Conservation (phyloP, 2,329 filamentous ascomycete species). For the Aspergillus costaricaensis region DNA sequence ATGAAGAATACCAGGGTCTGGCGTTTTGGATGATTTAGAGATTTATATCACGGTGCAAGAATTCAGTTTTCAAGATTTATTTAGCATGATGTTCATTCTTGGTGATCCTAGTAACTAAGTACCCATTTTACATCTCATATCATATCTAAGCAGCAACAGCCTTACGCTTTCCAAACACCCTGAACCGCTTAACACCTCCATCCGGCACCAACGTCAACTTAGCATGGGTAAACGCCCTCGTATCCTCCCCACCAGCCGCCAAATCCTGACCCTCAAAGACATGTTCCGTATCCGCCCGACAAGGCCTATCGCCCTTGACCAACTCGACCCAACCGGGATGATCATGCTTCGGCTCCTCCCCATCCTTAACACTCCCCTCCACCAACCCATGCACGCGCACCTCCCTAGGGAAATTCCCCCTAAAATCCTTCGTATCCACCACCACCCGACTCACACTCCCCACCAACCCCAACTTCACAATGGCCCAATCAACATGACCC, state of each 20-base stretch:
- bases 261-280: conserved; percentile 41
- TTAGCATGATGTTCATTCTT: too few species aligned
- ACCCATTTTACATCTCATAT: neutral
- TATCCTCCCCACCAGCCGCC: conserved; percentile 67
- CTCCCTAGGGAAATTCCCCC: conserved; percentile 47
- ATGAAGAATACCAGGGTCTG: too few species aligned
- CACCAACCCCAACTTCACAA: conserved; percentile 42
- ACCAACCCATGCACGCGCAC: conserved; percentile 43
- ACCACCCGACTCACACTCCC: conserved; percentile 42
- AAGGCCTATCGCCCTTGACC: conserved; percentile 39
- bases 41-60: too few species aligned
- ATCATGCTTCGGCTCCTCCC: conserved; percentile 36
- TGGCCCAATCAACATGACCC: conserved; percentile 47
- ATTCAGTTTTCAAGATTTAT: too few species aligned
- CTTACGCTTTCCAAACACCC: conserved; percentile 68
- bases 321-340: conserved; percentile 41
- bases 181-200: conserved; percentile 85
- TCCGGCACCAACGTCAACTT: conserved; percentile 94
- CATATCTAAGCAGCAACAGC: neutral
- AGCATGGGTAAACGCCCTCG: conserved; percentile 71
- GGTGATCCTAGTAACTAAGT: too few species aligned
- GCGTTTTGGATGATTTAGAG: too few species aligned
- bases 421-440: conserved; percentile 49
- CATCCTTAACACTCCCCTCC: conserved; percentile 15
- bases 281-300: conserved; percentile 45